Percentiles rank a stretch among this genome's conserved stretches.
phyloP scores from a whole-genome alignment of 2,329 filamentous ascomycete species.

The Pseudogymnoascus sp. region DNA sequence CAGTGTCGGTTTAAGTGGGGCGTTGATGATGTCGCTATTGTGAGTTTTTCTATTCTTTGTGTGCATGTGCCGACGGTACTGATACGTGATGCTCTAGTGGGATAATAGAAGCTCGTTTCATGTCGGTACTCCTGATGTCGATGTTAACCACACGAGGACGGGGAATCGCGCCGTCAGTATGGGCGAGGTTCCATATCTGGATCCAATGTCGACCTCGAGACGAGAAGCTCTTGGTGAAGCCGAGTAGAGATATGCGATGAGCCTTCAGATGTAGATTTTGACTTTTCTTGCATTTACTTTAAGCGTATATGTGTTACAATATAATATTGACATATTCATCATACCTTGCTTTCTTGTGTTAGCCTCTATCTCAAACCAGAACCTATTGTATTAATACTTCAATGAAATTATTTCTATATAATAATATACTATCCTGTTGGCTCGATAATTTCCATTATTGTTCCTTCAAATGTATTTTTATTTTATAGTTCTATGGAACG shows the following conservation, averaged over 20 bases:
- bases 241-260: neutral
- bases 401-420: neutral
- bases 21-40: conserved; percentile 25
- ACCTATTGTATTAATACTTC: neutral
- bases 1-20: conserved; percentile 33
- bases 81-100: conserved; percentile 26
- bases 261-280: neutral
- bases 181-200: conserved; percentile 30
- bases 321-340: neutral
- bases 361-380: neutral
- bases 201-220: conserved; percentile 24
- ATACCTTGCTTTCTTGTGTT: neutral
- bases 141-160: conserved; percentile 25
- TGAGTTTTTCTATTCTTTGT: conserved; percentile 31
- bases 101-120: conserved; percentile 30
- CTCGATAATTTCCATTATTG: no score
- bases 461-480: no score
- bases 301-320: neutral
- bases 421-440: neutral
- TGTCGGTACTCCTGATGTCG: conserved; percentile 29
- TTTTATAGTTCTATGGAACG: neutral
- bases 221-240: conserved; percentile 10
- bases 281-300: neutral
- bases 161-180: conserved; percentile 29
- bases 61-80: neutral